These are phyloP conservation scores for Tetraselmis striata DNA, from an alignment of 139 green algal species.

Conservation along the genomic window DNA sequence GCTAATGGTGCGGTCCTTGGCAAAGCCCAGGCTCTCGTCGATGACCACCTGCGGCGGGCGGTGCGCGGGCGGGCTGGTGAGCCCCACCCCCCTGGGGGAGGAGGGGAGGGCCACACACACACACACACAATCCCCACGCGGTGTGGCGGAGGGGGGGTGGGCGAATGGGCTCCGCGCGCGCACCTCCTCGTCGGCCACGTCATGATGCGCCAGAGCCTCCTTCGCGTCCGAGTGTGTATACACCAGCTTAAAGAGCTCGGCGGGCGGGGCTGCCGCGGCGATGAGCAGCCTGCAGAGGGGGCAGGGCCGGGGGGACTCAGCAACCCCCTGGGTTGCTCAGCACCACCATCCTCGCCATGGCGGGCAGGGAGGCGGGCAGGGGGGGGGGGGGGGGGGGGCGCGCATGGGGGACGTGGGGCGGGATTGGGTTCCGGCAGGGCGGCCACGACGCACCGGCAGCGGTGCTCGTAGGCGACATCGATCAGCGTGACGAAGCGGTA, in stretches of 20 bases:
- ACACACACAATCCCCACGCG: too few species aligned
- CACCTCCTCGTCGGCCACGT: not conserved
- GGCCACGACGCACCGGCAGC: slow-evolving; percentile 24
- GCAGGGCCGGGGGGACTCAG: not conserved
- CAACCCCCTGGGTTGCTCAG: too few species aligned
- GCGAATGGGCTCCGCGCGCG: too few species aligned
- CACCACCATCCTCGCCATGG: too few species aligned
- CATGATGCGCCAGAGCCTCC: not conserved
- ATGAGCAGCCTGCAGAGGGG: slow-evolving; percentile 57
- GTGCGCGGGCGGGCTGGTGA: too few species aligned
- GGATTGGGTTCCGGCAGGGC: too few species aligned
- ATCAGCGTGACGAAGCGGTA: slow-evolving; percentile 93
- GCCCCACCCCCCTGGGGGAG: too few species aligned
- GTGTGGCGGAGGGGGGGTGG: too few species aligned
- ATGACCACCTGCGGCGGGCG: slow-evolving; percentile 52
- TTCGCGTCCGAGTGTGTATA: slow-evolving; percentile 54
- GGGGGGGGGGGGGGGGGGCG: not conserved
- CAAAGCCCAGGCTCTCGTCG: slow-evolving; percentile 89
- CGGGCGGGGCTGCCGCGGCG: slow-evolving; percentile 64
- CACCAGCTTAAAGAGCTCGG: slow-evolving; percentile 80
- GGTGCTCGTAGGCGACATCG: slow-evolving; percentile 91
- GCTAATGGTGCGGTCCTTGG: slow-evolving; percentile 85
- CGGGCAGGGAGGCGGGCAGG: not conserved
- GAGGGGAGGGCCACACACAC: not conserved
- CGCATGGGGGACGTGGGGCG: too few species aligned